Evolutionary conservation across 2,329 filamentous ascomycete species (phyloP).

Genomic region (Alternaria ethzedia): DNA sequence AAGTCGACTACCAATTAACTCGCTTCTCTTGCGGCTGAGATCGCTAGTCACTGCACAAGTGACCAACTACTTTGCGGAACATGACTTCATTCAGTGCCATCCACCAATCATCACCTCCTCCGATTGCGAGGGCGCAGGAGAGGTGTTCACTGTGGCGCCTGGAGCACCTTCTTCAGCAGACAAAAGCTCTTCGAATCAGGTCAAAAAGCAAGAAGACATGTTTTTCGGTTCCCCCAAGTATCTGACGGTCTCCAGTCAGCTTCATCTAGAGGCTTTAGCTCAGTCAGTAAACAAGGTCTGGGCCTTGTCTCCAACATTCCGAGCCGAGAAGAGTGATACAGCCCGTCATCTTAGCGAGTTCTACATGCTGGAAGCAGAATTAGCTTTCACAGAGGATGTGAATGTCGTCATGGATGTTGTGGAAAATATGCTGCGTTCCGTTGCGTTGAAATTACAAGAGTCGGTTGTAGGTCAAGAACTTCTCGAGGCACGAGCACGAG

Average conservation of each 20-base stretch:
- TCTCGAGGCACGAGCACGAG: conserved; percentile 53
- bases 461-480: conserved; percentile 64
- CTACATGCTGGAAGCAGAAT: conserved; percentile 96
- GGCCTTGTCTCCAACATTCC: conserved; percentile 91
- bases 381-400: conserved; percentile 77
- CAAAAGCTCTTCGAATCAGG: conserved; percentile 29
- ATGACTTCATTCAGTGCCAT: conserved; percentile 81
- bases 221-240: conserved; percentile 94
- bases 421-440: conserved; percentile 74
- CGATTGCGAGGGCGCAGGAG: conserved; percentile 94
- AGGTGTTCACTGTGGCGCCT: conserved; percentile 76
- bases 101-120: conserved; percentile 95
- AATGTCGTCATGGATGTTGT: conserved; percentile 77
- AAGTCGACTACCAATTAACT: conserved; percentile 79
- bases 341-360: conserved; percentile 95
- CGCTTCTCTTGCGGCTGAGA: conserved; percentile 79
- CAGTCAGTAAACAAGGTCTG: conserved; percentile 90
- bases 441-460: conserved; percentile 58
- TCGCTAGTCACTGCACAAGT: conserved; percentile 78
- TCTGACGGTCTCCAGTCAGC: conserved; percentile 90
- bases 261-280: conserved; percentile 90
- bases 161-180: conserved; percentile 28
- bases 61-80: conserved; percentile 74
- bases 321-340: conserved; percentile 84
- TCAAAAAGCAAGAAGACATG: conserved; percentile 40